These are phyloP conservation scores for Inga laurina DNA, from an alignment of 306 rosid genomes.

Conservation along the genomic window DNA sequence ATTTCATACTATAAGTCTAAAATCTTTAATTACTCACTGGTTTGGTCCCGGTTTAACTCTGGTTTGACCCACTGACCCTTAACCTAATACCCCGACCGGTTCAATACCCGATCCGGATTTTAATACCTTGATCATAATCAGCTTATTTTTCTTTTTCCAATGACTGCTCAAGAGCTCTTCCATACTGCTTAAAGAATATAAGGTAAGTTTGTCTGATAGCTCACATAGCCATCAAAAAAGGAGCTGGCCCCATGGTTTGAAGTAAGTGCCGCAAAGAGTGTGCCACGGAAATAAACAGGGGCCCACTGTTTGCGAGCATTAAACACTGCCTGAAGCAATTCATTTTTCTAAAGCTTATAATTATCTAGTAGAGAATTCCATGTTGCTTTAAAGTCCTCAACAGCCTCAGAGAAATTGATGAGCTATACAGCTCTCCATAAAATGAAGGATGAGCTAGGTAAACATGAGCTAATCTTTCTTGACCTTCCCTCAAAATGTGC, in stretches of 20 bases:
- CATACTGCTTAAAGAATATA: conserved; percentile 73
- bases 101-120: too few relatives aligned
- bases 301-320: conserved; percentile 87
- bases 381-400: conserved; percentile 65
- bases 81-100: too few relatives aligned
- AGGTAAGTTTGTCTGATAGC: conserved; percentile 73
- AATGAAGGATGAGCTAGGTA: conserved; percentile 75
- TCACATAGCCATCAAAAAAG: conserved; percentile 73
- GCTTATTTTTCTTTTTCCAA: conserved; percentile 75
- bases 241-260: conserved; percentile 61
- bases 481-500: conserved; percentile 91
- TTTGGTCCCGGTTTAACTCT: too few relatives aligned
- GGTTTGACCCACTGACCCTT: too few relatives aligned
- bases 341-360: conserved; percentile 62
- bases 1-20: too few relatives aligned
- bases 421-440: conserved; percentile 69
- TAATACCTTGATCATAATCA: conserved; percentile 63
- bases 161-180: conserved; percentile 63
- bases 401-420: conserved; percentile 63
- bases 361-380: conserved; percentile 63
- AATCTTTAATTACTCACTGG: too few relatives aligned
- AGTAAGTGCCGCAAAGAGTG: conserved; percentile 67
- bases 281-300: conserved; percentile 74
- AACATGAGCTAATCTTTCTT: conserved; percentile 73
- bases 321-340: conserved; percentile 82